Base-by-base conservation (phyloP, 148 eudicot species). In the Cornus controversa region DNA sequence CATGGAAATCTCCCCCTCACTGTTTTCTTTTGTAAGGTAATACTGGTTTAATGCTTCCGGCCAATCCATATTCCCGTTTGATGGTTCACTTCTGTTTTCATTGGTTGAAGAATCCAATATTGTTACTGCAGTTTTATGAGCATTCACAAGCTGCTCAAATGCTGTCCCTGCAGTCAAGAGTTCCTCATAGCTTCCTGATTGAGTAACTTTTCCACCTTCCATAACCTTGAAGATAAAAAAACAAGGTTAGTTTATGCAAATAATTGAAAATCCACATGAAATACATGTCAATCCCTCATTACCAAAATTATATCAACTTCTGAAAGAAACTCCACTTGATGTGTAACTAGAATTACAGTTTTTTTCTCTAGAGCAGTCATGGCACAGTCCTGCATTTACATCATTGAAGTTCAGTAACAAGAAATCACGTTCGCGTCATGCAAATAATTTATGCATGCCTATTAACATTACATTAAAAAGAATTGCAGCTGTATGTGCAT, bases 301-400 rank as follows among this genome's bases (percentile, higher is more conserved):
- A 91, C 96, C 96, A 88, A 68, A 66, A 91, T 91, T n/a, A 64
- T 73, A 66, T 91, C 90, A 6, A 86, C 93, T 60, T 74, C 78
- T 2, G 87, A 76, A 7, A 91, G 96, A 75, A 91, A 91, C 67
- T 91, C 93, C 67, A 91, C 88, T 84, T 90, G 96, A 84, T 90
- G 93, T 74, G 96, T 91, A 25, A 91, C 93, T 40, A 90, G 79
- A 78, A 90, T 78, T 20, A 92, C 89, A 0, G 89, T 88, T 75
- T 87, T 90, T 22, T 79, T 74, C 74, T 72, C 74, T 25, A 92
- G 78, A 28, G 89, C 84, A 71, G 62, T 66, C 90, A 90, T 87
- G 64, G 90, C 91, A 77, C 93, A 91, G 10, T 88, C 91, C 96
- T 91, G 87, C 53, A 78, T 71, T 76, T 34, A 50, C 18, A 60